Percentiles rank a stretch among this genome's conserved stretches.
phyloP scores from a whole-genome alignment of 73 alveolate genomes.

The Urostyla sp. region DNA sequence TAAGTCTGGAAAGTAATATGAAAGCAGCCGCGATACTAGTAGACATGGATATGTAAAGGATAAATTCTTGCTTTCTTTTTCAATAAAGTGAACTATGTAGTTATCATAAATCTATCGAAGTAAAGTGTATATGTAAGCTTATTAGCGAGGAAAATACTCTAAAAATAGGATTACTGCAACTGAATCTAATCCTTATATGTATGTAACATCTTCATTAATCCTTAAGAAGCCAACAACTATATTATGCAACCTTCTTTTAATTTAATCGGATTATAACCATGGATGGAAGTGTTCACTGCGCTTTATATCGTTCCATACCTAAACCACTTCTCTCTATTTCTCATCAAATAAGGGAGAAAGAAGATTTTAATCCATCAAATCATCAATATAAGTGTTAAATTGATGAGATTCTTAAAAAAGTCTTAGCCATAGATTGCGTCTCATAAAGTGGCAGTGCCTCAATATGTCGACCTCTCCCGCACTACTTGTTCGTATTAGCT shows the following conservation, averaged over 20 bases:
- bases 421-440: conserved; percentile 8
- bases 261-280: neutral
- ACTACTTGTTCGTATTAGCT: too few species aligned
- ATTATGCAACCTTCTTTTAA: neutral
- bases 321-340: neutral
- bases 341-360: neutral
- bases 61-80: conserved; percentile 31
- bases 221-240: neutral
- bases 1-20: conserved; percentile 51
- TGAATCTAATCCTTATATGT: conserved; percentile 54
- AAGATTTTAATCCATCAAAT: neutral
- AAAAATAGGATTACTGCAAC: conserved; percentile 38
- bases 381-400: neutral
- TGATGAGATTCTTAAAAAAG: neutral
- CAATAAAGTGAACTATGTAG: conserved; percentile 36
- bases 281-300: conserved; percentile 62
- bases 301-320: conserved; percentile 48
- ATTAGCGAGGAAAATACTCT: neutral
- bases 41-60: conserved; percentile 24
- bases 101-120: conserved; percentile 16
- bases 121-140: neutral
- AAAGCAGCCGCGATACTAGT: conserved; percentile 18
- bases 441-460: neutral
- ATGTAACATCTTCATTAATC: conserved; percentile 14
- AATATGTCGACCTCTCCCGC: neutral